phyloP scores from a whole-genome alignment of 805 yeast genomes.

The Ogataea siamensis region DNA sequence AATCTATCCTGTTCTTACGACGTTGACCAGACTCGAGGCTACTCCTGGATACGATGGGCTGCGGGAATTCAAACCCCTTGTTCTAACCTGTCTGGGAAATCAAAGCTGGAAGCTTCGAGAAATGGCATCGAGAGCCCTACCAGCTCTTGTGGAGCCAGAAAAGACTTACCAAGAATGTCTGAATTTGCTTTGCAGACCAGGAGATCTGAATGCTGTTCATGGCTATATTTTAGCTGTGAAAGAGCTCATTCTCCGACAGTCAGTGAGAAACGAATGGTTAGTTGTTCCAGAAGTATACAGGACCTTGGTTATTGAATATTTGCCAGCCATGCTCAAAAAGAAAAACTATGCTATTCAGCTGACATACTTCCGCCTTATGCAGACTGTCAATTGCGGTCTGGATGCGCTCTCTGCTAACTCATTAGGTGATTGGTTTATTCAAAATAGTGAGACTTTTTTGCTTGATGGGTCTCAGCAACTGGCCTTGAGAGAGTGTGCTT shows the following conservation, averaged over 20 bases:
- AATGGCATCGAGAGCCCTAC: slow-evolving; percentile 72
- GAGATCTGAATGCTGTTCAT: slow-evolving; percentile 49
- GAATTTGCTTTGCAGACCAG: slow-evolving; percentile 9
- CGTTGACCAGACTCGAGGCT: slow-evolving; percentile 66
- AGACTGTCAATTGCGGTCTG: slow-evolving; percentile 1
- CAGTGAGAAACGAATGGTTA: slow-evolving; percentile 29
- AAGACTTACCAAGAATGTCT: slow-evolving; percentile 32
- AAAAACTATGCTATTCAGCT: slow-evolving; percentile 25
- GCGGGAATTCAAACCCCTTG: slow-evolving; percentile 47
- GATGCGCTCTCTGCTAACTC: slow-evolving; percentile 14
- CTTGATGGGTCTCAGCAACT: slow-evolving; percentile 53
- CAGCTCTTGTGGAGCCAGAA: slow-evolving; percentile 43
- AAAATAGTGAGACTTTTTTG: slow-evolving; percentile 22
- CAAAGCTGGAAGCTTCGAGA: slow-evolving; percentile 83
- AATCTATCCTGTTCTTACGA: slow-evolving; percentile 71
- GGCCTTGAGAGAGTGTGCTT: slow-evolving; percentile 36
- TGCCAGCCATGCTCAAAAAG: slow-evolving; percentile 18
- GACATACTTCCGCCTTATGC: slow-evolving; percentile 22
- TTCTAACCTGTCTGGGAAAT: slow-evolving; percentile 49
- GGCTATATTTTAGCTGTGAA: slow-evolving; percentile 56
- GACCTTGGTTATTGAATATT: slow-evolving; percentile 29
- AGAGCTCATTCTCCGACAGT: slow-evolving; percentile 29
- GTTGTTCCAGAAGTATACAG: slow-evolving; percentile 20
- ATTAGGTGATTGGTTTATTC: slow-evolving; percentile 38
- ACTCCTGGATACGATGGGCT: slow-evolving; percentile 55